Evolutionary conservation across 129 eudicot species (phyloP).

Genomic region (Ambrosia artemisiifolia): DNA sequence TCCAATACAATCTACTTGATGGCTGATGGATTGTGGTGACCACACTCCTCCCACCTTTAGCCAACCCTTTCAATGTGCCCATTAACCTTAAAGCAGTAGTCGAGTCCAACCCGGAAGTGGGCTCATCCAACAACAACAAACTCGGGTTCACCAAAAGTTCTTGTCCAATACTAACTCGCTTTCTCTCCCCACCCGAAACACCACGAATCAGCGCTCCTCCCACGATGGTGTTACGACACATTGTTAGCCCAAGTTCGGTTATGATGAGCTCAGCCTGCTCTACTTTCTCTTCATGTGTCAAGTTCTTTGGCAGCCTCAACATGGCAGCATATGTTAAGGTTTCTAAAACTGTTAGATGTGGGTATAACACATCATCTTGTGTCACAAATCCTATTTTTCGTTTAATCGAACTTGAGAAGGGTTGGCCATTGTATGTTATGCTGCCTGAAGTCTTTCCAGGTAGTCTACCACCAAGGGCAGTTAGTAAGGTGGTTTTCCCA

Average conservation of each 20-base stretch:
- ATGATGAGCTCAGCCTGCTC: constrained; percentile 66
- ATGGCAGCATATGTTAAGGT: constrained; percentile 74
- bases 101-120: constrained; percentile 89
- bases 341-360: constrained; percentile 74
- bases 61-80: constrained; percentile 57
- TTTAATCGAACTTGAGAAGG: constrained; percentile 58
- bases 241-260: constrained; percentile 57
- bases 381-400: constrained; percentile 73
- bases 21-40: constrained; percentile 84
- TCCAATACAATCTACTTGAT: constrained; percentile 62
- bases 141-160: constrained; percentile 89
- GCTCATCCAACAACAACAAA: constrained; percentile 75
- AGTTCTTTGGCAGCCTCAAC: constrained; percentile 57
- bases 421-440: constrained; percentile 59
- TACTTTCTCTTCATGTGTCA: constrained; percentile 45
- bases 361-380: constrained; percentile 82
- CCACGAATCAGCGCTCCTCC: constrained; percentile 77
- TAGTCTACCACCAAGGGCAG: constrained; percentile 69
- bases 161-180: constrained; percentile 81
- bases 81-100: constrained; percentile 74
- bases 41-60: constrained; percentile 74
- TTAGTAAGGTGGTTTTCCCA: constrained; percentile 80
- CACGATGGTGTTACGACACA: constrained; percentile 53
- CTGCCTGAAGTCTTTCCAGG: constrained; percentile 55
- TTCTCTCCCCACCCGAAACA: constrained; percentile 85